Evolutionary conservation across 1,139 yeast species (phyloP).

Genomic region (Candida buenavistaensis): DNA sequence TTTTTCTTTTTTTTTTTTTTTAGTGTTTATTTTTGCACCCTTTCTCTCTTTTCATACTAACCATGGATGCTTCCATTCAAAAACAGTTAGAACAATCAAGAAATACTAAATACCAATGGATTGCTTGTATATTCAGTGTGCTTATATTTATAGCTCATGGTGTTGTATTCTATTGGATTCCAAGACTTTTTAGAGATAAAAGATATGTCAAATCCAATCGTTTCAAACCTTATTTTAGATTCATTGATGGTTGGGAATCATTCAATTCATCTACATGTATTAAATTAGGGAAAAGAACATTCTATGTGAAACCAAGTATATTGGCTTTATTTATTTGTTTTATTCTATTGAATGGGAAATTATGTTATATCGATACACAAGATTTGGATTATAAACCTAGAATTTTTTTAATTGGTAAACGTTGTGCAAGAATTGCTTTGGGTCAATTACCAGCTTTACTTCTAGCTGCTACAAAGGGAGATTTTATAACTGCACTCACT

Average conservation of each 20-base stretch:
- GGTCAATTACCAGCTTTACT: slow-evolving; percentile 43
- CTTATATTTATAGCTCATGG: slow-evolving; percentile 37
- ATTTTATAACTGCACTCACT: slow-evolving; percentile 37
- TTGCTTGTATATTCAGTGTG: slow-evolving; percentile 29
- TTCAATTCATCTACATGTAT: slow-evolving; percentile 26
- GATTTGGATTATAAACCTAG: slow-evolving; percentile 43
- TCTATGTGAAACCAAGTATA: slow-evolving; percentile 45
- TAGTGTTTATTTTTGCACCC: not conserved
- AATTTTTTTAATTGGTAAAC: slow-evolving; percentile 41
- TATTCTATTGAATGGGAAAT: slow-evolving; percentile 27
- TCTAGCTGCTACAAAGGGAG: slow-evolving; percentile 39
- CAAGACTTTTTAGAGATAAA: slow-evolving; percentile 21
- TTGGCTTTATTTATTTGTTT: slow-evolving; percentile 27
- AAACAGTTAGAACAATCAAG: slow-evolving; percentile 37
- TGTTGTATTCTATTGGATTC: slow-evolving; percentile 43
- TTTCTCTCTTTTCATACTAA: not conserved
- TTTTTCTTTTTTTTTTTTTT: no score
- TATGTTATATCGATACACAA: slow-evolving; percentile 28
- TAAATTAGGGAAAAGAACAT: slow-evolving; percentile 2
- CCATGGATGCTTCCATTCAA: slow-evolving; percentile 11
- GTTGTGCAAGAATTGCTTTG: slow-evolving; percentile 43
- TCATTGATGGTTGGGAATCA: slow-evolving; percentile 28
- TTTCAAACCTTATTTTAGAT: slow-evolving; percentile 22
- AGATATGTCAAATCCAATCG: slow-evolving; percentile 15
- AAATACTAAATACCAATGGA: slow-evolving; percentile 38